A percentile compares a stretch with the other conserved stretches of the same genome.
These are phyloP conservation scores for Lithohypha guttulata DNA, from an alignment of 2,329 filamentous ascomycete species.

Conservation along the genomic window DNA sequence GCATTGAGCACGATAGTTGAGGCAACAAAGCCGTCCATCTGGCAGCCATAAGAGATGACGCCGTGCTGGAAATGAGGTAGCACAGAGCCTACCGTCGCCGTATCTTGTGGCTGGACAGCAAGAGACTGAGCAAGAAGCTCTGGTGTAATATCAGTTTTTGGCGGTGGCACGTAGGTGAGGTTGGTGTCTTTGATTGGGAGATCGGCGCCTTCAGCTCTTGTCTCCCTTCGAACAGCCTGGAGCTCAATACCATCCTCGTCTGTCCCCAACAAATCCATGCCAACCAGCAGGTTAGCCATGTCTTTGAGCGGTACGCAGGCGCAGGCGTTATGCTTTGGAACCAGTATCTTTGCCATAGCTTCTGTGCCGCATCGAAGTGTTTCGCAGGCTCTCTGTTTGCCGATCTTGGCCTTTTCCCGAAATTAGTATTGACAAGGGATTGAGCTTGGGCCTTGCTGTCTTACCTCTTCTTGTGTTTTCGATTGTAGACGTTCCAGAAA, in stretches of 20 bases:
- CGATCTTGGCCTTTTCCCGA: neutral
- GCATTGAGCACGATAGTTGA: slow-evolving; percentile 17
- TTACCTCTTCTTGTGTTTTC: neutral
- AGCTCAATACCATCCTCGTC: too few relatives aligned
- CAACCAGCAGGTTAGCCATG: neutral
- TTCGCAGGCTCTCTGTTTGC: neutral
- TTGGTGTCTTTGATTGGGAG: slow-evolving; percentile 2
- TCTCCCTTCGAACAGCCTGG: too few relatives aligned
- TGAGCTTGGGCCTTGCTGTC: too few relatives aligned
- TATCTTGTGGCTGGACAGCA: slow-evolving; percentile 17
- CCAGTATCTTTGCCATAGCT: neutral
- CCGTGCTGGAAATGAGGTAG: slow-evolving; percentile 16
- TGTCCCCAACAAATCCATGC: neutral
- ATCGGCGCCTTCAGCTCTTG: neutral
- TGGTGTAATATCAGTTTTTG: slow-evolving; percentile 18
- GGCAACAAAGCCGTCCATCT: slow-evolving; percentile 18
- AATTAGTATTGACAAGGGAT: too few relatives aligned
- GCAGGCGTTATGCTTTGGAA: neutral
- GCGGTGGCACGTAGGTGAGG: slow-evolving; percentile 18
- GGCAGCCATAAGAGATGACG: slow-evolving; percentile 14
- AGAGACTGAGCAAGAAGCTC: slow-evolving; percentile 17
- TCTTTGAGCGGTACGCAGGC: neutral
- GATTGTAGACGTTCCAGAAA: neutral
- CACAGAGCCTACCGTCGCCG: slow-evolving; percentile 17
- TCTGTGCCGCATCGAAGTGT: neutral